Base-by-base conservation (phyloP, 2,329 filamentous ascomycete species). In the Calonectria multiphialidica region DNA sequence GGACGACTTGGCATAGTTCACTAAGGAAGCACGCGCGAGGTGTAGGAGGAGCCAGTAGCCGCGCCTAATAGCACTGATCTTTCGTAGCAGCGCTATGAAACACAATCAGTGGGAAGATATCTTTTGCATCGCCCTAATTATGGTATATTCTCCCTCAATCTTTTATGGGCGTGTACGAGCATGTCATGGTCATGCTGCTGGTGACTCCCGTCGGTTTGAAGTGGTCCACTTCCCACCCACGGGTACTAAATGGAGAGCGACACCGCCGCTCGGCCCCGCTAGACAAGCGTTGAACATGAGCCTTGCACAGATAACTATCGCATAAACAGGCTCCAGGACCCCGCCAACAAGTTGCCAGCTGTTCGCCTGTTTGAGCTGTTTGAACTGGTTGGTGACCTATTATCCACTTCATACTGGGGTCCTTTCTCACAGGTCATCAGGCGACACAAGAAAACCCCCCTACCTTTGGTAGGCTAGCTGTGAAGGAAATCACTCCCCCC, bases 271-370 rank as follows among this genome's bases (percentile, higher is more conserved):
- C 23, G 15, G 50, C 50, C 50, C 68, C 68, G 53, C 62, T 62
- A 62, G 68, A 62, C 53, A 66, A 66, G 62, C 62, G 61, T 70
- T 61, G 35, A 45, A 61, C 50, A 23, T 47, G 42, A 42, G 23
- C 64, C 40, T 37, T 50, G 16, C 21, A 37, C 23, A 37, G 16
- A 12, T 9, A 18, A 28, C 28, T 35, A 55, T 37, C 16, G 33
- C 30, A 55, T 35, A 55, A 55, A 9, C 50, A 37, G 13, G 12
- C 42, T 21, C 15, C 42, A 66, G 47, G 21, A 25, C 33, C 33
- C 9, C 33, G 53, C 53, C 49, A 55, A 44, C 40, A 33, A 35
- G n/a, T 3, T 47, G 42, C 18, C 28, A n/a, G 35, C 4, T 33
- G n/a, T 57, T 37, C 35, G 53, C 53, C 53, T 37, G 53, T 7